These are phyloP conservation scores for Rhodamnia argentea DNA, from an alignment of 345 rosid genomes.

Conservation along the genomic window DNA sequence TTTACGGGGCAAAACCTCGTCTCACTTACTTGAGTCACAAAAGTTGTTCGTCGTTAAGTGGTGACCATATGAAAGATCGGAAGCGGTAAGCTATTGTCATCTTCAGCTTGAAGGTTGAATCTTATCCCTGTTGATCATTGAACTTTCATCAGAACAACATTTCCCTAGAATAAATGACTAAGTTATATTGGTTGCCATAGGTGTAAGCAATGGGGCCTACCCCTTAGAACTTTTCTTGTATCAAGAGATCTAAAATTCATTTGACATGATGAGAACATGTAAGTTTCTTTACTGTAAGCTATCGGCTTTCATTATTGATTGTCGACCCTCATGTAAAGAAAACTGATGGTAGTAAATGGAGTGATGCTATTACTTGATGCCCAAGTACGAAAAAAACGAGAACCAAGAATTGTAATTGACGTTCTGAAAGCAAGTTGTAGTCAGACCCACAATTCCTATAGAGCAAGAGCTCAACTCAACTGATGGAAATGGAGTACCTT, in stretches of 20 bases:
- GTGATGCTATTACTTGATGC: too few species aligned
- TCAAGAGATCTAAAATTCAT: neutral
- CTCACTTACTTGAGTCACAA: neutral
- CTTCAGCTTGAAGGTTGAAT: neutral
- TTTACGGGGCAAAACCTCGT: neutral
- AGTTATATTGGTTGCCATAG: neutral
- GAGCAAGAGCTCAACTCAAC: too few species aligned
- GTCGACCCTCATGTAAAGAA: neutral
- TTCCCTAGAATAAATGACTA: neutral
- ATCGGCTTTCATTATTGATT: neutral
- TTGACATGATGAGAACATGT: neutral
- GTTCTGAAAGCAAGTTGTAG: neutral
- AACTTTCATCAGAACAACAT: neutral
- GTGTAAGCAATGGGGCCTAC: neutral
- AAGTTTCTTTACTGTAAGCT: neutral
- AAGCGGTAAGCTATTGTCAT: neutral
- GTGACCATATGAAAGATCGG: neutral
- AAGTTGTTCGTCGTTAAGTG: neutral
- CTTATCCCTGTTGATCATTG: neutral
- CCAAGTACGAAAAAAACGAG: too few species aligned
- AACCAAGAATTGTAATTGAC: too few species aligned
- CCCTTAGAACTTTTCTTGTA: neutral
- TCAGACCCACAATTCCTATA: too few species aligned
- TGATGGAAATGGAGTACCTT: neutral
- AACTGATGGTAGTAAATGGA: neutral